Conservation (phyloP, 2,329 filamentous ascomycete species). For the Chaetomium strumarium region DNA sequence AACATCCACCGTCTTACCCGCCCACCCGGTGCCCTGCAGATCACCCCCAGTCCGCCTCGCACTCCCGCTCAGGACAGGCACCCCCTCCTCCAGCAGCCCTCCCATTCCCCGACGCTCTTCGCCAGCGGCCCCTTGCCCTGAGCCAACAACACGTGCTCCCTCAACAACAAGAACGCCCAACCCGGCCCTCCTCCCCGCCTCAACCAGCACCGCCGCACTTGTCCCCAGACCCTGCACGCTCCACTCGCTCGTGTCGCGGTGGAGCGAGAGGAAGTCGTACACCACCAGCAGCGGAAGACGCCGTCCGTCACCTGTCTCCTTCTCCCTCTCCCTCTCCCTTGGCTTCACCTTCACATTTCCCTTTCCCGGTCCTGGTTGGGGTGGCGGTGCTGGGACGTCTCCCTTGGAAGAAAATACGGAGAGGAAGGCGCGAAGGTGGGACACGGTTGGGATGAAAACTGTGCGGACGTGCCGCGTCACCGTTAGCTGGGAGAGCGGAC, state of each 20-base stretch:
- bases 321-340: conserved; percentile 5
- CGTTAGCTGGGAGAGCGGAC: conserved; percentile 64
- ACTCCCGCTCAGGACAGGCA: conserved; percentile 59
- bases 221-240: conserved; percentile 65
- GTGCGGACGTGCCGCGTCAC: conserved; percentile 63
- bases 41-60: conserved; percentile 36
- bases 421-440: conserved; percentile 72
- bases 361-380: background rate
- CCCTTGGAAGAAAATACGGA: conserved; percentile 41
- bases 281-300: conserved; percentile 49
- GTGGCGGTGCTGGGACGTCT: no score
- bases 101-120: conserved; percentile 28
- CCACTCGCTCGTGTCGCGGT: conserved; percentile 65
- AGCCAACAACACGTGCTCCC: background rate
- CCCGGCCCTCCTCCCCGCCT: conserved; percentile 45
- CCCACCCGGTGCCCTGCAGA: conserved; percentile 46
- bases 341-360: background rate
- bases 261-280: conserved; percentile 60
- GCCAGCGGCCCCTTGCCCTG: background rate
- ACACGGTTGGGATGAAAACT: conserved; percentile 68
- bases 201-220: conserved; percentile 57
- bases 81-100: conserved; percentile 42
- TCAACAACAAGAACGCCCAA: conserved; percentile 46
- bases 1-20: conserved; percentile 52
- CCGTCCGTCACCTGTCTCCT: no score